Evolutionary conservation across 2,329 filamentous ascomycete species (phyloP).

Genomic region (Fusarium zealandicum): DNA sequence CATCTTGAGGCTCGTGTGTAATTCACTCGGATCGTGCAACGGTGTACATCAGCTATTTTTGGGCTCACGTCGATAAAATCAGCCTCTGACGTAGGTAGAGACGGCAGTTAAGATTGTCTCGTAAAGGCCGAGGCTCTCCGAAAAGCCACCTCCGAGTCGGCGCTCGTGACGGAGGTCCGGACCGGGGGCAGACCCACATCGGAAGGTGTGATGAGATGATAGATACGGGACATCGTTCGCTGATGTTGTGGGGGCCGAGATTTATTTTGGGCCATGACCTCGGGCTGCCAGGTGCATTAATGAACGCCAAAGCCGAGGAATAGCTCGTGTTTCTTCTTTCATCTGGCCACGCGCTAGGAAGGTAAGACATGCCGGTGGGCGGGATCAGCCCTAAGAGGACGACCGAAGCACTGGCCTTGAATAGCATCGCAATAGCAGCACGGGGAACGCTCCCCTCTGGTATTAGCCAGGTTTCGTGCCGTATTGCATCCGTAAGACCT

Average conservation of each 20-base stretch:
- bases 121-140: constrained; percentile 26
- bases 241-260: constrained; percentile 28
- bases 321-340: constrained; percentile 34
- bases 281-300: constrained; percentile 25
- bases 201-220: constrained; percentile 22
- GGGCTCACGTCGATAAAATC: too few species aligned
- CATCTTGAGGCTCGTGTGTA: too few species aligned
- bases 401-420: constrained; percentile 15
- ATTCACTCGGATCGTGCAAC: too few species aligned
- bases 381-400: constrained; percentile 26
- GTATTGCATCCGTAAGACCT: constrained; percentile 4
- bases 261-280: constrained; percentile 36
- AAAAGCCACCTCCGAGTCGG: constrained; percentile 30
- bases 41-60: too few species aligned
- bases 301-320: constrained; percentile 18
- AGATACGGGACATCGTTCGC: constrained; percentile 20
- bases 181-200: constrained; percentile 31
- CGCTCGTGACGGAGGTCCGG: constrained; percentile 32
- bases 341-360: constrained; percentile 28
- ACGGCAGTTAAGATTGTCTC: constrained; percentile 11
- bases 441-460: constrained; percentile 10
- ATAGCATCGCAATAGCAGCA: neutral
- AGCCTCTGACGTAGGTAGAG: neutral
- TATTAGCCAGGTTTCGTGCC: constrained; percentile 22
- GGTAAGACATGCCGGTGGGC: constrained; percentile 21